Base-by-base conservation (phyloP, 495 filamentous ascomycete species). In the Talaromyces trachyspermus region DNA sequence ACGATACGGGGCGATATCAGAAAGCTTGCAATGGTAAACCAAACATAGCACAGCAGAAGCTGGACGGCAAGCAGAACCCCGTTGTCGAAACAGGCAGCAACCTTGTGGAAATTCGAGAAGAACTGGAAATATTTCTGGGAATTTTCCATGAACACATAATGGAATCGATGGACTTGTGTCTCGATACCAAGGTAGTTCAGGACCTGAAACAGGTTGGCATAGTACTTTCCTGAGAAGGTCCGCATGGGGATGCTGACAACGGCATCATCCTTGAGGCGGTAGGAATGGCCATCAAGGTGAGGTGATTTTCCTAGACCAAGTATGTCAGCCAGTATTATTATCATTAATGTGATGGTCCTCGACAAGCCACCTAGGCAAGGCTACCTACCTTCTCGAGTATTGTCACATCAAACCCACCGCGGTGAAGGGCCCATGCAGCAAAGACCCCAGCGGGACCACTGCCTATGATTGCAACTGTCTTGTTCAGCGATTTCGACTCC, bases 201-300 rank as follows among this genome's bases (percentile, higher is more conserved):
- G 5, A 14, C 11, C 17, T 43, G 40, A 14, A 43, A 43, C 5
- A 43, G 17, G 40, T 43, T 43, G 40, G 40, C 40, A 14, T 43
- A 43, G 23, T 43, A 43, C 17, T 17, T 26, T 15, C 24, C 40
- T 15, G 40, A 43, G n/a, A 43, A 43, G 8, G 40, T 43, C 5
- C 40, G 40, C 40, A 43, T 43, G 5, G 40, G 40, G 8, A 43
- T 43, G n/a, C n/a, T 15, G 20, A 43, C n/a, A 9, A 29, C 22
- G 24, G 10, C 10, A 10, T 14, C 40, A 26, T 43, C n/a, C 12
- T 17, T 14, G 4, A 14, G 23, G 2, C 22, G 23, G 24, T 12
- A 43, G 7, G 40, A 43, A 26, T 43, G 40, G 23, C 40, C 40
- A 27, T 43, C 23, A 43, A n/a, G 4, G 40, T 26, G 17, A 43